phyloP scores from a whole-genome alignment of 805 yeast genomes.

The Wickerhamiella cacticola region DNA sequence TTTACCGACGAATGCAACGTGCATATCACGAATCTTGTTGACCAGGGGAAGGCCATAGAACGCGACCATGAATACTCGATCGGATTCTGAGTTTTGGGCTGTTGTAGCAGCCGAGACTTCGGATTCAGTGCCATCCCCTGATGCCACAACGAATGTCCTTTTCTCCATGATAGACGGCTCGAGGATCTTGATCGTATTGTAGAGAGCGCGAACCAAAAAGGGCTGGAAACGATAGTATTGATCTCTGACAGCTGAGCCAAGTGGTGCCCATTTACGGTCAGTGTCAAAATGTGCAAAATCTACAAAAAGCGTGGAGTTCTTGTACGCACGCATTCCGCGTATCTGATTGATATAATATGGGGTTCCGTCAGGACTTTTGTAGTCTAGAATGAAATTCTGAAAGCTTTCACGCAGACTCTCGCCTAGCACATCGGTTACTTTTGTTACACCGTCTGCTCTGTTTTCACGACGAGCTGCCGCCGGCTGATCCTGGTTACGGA shows the following conservation, averaged over 20 bases:
- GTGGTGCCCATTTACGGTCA: slow-evolving; percentile 40
- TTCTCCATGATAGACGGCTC: slow-evolving; percentile 54
- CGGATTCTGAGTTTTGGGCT: slow-evolving; percentile 33
- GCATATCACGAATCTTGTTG: slow-evolving; percentile 75
- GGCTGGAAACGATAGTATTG: slow-evolving; percentile 92
- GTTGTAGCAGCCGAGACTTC: slow-evolving; percentile 16
- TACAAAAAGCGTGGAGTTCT: slow-evolving; percentile 64
- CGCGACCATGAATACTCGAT: slow-evolving; percentile 77
- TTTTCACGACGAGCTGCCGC: not conserved
- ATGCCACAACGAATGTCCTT: slow-evolving; percentile 3
- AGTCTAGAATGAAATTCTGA: slow-evolving; percentile 69
- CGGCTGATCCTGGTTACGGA: slow-evolving; percentile 1
- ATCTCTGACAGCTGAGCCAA: slow-evolving; percentile 73
- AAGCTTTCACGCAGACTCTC: slow-evolving; percentile 88
- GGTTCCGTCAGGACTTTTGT: slow-evolving; percentile 34
- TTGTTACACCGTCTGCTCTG: slow-evolving; percentile 41
- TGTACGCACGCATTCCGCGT: slow-evolving; percentile 65
- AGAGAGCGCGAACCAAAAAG: slow-evolving; percentile 61
- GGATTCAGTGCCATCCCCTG: slow-evolving; percentile 23
- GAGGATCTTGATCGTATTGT: slow-evolving; percentile 55
- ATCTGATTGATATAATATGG: slow-evolving; percentile 66
- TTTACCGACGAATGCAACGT: slow-evolving; percentile 80
- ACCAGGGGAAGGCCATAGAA: slow-evolving; percentile 75
- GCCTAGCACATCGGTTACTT: slow-evolving; percentile 82
- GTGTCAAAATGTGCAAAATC: slow-evolving; percentile 69